Evolutionary conservation across 352 stramenopile genomes (phyloP).

Genomic region (Phytophthora pisi): DNA sequence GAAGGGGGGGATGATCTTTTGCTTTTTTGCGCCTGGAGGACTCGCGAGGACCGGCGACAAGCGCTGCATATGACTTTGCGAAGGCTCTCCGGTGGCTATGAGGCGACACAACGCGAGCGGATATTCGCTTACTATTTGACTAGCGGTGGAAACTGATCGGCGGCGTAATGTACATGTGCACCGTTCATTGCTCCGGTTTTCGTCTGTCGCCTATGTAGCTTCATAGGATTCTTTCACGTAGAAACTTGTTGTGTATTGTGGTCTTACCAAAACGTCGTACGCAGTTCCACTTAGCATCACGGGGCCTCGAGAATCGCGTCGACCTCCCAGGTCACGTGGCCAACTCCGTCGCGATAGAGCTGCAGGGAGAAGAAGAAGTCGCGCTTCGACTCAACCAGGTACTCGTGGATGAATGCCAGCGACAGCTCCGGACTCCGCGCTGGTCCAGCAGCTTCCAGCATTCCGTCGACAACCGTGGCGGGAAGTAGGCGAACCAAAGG

Average conservation of each 20-base stretch:
- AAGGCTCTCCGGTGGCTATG: conserved; percentile 16
- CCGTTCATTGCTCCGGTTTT: conserved; percentile 21
- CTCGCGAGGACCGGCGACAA: conserved; percentile 26
- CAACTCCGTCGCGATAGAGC: conserved; percentile 29
- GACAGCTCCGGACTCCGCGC: conserved; percentile 22
- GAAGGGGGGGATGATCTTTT: conserved; percentile 5
- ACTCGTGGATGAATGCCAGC: conserved; percentile 29
- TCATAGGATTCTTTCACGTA: conserved; percentile 6
- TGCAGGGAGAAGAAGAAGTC: conserved; percentile 46
- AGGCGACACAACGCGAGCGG: conserved; percentile 14
- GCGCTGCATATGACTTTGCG: conserved; percentile 36
- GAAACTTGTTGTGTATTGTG: conserved; percentile 12
- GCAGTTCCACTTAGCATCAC: conserved; percentile 7
- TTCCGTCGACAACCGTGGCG: conserved; percentile 30
- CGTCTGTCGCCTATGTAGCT: conserved; percentile 7
- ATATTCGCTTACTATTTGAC: conserved; percentile 29
- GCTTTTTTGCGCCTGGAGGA: conserved; percentile 24
- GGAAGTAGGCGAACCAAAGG: conserved; percentile 39
- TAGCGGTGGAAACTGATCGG: conserved; percentile 28
- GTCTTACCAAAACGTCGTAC: conserved; percentile 6
- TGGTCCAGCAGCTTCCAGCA: conserved; percentile 3
- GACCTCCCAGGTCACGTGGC: conserved; percentile 35
- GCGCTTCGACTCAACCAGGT: conserved; percentile 12
- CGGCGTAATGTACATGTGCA: conserved; percentile 42
- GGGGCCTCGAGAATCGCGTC: conserved; percentile 36